Evolutionary conservation across 1,284 basidiomycete genomes (phyloP).

Genomic region (Cutaneotrichosporon arboriforme): DNA sequence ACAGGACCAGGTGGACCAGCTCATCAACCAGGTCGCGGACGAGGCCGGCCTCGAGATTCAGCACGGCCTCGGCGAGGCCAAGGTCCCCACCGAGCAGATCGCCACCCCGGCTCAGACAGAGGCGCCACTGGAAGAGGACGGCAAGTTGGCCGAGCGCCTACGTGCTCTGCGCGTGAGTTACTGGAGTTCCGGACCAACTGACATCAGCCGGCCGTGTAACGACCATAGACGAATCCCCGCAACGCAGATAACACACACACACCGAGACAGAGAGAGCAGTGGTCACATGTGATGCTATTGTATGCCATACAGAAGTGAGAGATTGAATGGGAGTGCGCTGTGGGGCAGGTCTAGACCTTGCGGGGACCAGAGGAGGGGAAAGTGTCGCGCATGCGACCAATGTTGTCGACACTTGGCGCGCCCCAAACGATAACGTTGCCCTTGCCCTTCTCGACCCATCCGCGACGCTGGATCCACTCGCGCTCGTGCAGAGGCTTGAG

Average conservation of each 20-base stretch:
- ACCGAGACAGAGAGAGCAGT: constrained; percentile 6
- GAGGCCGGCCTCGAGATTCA: constrained; percentile 94
- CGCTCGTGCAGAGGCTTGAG: constrained; percentile 30
- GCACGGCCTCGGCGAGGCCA: constrained; percentile 72
- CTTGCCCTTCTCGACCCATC: constrained; percentile 28
- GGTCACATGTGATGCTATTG: constrained; percentile 19
- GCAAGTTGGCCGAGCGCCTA: constrained; percentile 35
- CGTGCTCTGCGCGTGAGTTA: constrained; percentile 41
- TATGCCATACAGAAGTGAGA: constrained; percentile 13
- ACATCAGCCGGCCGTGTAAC: constrained; percentile 4
- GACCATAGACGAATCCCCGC: too few species aligned
- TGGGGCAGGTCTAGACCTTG: background rate
- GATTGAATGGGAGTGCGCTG: background rate
- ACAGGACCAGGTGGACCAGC: constrained; percentile 90
- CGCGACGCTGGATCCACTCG: constrained; percentile 32
- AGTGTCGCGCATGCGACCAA: constrained; percentile 25
- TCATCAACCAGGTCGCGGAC: constrained; percentile 92
- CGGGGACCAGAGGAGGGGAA: background rate
- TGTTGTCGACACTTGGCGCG: constrained; percentile 33
- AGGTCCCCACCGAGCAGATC: constrained; percentile 50
- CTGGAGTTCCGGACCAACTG: background rate
- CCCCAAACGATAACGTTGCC: constrained; percentile 40
- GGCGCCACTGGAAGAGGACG: constrained; percentile 37
- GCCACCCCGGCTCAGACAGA: constrained; percentile 33
- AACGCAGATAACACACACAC: background rate